Conservation (phyloP, 2,329 filamentous ascomycete species). For the Aspergillus sp. region DNA sequence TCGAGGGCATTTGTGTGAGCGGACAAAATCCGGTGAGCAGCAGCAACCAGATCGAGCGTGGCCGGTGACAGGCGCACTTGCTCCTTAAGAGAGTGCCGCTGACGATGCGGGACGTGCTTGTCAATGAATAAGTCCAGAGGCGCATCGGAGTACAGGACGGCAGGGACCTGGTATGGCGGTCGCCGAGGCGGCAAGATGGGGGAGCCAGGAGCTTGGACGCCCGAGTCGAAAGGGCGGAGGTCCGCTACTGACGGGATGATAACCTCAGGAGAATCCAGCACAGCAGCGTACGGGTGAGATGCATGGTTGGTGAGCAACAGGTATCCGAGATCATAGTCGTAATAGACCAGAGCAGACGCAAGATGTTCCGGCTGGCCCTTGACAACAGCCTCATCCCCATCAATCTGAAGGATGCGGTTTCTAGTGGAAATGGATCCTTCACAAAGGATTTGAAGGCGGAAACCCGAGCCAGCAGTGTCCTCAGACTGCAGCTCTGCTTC, state of each 20-base stretch:
- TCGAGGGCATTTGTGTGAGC: conserved; percentile 41
- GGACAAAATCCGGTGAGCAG: conserved; percentile 42
- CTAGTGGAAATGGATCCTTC: conserved; percentile 45
- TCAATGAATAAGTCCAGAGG: conserved; percentile 37
- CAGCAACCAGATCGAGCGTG: conserved; percentile 42
- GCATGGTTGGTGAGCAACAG: conserved; percentile 47
- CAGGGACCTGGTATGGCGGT: conserved; percentile 37
- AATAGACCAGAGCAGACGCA: conserved; percentile 47
- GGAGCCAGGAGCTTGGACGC: conserved; percentile 14
- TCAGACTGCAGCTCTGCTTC: conserved; percentile 51
- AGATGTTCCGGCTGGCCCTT: conserved; percentile 28
- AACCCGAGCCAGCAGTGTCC: conserved; percentile 46
- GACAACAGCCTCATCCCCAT: conserved; percentile 19
- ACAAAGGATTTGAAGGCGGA: conserved; percentile 51
- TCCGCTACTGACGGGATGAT: conserved; percentile 23
- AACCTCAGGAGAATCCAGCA: conserved; percentile 44
- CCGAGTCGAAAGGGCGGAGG: conserved; percentile 19
- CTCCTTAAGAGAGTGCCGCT: conserved; percentile 37
- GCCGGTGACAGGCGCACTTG: conserved; percentile 43
- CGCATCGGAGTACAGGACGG: conserved; percentile 33
- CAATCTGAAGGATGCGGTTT: conserved; percentile 41
- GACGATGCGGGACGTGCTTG: conserved; percentile 37
- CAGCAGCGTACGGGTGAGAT: conserved; percentile 45
- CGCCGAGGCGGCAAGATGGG: conserved; percentile 28
- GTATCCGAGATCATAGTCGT: conserved; percentile 53